phyloP scores from a whole-genome alignment of 257 asterid species.

The Fraxinus excelsior region DNA sequence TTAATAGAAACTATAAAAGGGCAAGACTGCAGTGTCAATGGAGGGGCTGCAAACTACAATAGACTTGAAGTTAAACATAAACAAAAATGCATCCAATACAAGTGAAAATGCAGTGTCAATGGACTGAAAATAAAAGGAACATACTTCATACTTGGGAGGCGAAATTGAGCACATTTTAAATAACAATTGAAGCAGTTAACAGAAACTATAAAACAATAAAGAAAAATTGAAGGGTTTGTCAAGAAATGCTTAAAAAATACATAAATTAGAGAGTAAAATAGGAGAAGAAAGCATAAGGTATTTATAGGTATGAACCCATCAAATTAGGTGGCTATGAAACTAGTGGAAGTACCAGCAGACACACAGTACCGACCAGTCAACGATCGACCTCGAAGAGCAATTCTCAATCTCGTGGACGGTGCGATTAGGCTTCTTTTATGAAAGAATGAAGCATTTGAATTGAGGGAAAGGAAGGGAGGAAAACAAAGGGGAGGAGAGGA shows the following conservation, averaged over 20 bases:
- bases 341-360: no score
- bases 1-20: no score
- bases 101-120: neutral
- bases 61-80: neutral
- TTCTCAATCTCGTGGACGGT: no score
- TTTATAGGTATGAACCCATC: conserved; percentile 93
- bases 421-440: no score
- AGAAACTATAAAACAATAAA: conserved; percentile 25
- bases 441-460: no score
- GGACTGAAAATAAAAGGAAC: conserved; percentile 2
- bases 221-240: conserved; percentile 17
- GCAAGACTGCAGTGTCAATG: no score
- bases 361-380: no score
- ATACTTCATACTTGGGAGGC: neutral
- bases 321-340: conserved; percentile 51
- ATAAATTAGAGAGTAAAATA: neutral
- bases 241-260: conserved; percentile 8
- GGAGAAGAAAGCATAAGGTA: neutral
- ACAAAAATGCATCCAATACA: neutral
- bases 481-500: no score
- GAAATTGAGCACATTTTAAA: neutral
- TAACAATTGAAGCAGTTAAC: neutral
- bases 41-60: no score
- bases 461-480: no score
- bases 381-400: no score